Percentiles rank a stretch among this genome's conserved stretches.
These are phyloP conservation scores for Terfezia claveryi DNA, from an alignment of 495 filamentous ascomycete species.

Conservation along the genomic window DNA sequence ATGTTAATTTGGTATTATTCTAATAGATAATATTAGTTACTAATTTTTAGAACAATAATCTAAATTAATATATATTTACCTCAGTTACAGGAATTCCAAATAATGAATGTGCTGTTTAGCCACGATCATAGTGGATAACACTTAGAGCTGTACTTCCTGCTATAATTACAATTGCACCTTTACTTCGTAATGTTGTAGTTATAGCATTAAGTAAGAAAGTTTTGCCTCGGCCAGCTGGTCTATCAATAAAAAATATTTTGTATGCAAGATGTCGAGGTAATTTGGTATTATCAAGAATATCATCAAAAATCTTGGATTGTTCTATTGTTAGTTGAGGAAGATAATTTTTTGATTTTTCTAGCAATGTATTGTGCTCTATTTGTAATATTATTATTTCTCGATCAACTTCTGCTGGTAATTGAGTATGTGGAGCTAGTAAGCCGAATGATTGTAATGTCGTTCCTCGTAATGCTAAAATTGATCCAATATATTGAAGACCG, in stretches of 20 bases:
- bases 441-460: not conserved
- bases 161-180: not conserved
- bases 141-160: not conserved
- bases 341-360: not conserved
- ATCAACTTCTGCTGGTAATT: not conserved
- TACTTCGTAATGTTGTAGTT: not conserved
- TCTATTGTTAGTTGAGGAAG: not conserved
- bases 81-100: not conserved
- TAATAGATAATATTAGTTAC: not conserved
- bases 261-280: not conserved
- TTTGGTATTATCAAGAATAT: not conserved
- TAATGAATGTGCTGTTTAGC: not conserved
- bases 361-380: not conserved
- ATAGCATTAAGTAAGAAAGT: slow-evolving; percentile 1
- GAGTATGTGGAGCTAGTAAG: not conserved
- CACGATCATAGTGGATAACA: not conserved
- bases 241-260: slow-evolving; percentile 3
- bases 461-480: not conserved
- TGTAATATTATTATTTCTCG: not conserved
- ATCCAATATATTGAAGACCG: not conserved
- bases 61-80: too few relatives aligned
- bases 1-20: not conserved
- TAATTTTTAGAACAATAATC: too few relatives aligned
- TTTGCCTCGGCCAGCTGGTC: slow-evolving; percentile 2
- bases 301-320: not conserved